phyloP scores from a whole-genome alignment of 2,329 filamentous ascomycete species.

The Fusarium sp. region DNA sequence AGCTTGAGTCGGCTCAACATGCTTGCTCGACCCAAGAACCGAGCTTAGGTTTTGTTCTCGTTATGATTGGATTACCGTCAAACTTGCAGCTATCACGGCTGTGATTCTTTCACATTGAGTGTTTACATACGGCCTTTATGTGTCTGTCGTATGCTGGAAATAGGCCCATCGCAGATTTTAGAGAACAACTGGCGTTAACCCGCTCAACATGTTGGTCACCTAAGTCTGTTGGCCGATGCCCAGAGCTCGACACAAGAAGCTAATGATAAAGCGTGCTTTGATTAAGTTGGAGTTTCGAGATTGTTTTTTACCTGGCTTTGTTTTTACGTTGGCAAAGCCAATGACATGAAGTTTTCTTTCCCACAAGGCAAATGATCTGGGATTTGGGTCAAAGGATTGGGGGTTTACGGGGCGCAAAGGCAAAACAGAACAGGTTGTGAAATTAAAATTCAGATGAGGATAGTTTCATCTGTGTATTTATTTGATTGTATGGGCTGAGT shows the following conservation, averaged over 20 bases:
- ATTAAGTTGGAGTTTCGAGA: slow-evolving; percentile 49
- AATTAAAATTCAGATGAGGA: slow-evolving; percentile 42
- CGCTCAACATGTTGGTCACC: slow-evolving; percentile 6
- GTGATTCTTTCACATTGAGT: slow-evolving; percentile 24
- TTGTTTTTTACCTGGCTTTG: slow-evolving; percentile 46
- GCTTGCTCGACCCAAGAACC: slow-evolving; percentile 71
- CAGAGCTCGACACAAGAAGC: slow-evolving; percentile 22
- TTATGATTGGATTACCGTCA: slow-evolving; percentile 2
- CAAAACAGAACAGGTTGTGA: slow-evolving; percentile 45
- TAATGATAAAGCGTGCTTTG: slow-evolving; percentile 43
- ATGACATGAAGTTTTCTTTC: slow-evolving; percentile 30
- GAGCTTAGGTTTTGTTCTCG: slow-evolving; percentile 56
- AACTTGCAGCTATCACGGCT: slow-evolving; percentile 1
- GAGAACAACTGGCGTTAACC: slow-evolving; percentile 7
- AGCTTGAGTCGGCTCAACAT: slow-evolving; percentile 72
- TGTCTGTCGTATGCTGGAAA: slow-evolving; percentile 12
- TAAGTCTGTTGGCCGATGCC: slow-evolving; percentile 2
- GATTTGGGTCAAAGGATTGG: slow-evolving; percentile 34
- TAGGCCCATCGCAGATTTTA: not conserved
- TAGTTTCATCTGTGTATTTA: slow-evolving; percentile 36
- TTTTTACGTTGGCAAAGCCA: slow-evolving; percentile 28
- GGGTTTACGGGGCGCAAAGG: slow-evolving; percentile 45
- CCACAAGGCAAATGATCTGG: slow-evolving; percentile 39
- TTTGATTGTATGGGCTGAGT: slow-evolving; percentile 27
- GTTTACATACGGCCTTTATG: slow-evolving; percentile 41